Conservation (phyloP, 2,329 filamentous ascomycete genomes). For the Ophiostoma triangulosporum region DNA sequence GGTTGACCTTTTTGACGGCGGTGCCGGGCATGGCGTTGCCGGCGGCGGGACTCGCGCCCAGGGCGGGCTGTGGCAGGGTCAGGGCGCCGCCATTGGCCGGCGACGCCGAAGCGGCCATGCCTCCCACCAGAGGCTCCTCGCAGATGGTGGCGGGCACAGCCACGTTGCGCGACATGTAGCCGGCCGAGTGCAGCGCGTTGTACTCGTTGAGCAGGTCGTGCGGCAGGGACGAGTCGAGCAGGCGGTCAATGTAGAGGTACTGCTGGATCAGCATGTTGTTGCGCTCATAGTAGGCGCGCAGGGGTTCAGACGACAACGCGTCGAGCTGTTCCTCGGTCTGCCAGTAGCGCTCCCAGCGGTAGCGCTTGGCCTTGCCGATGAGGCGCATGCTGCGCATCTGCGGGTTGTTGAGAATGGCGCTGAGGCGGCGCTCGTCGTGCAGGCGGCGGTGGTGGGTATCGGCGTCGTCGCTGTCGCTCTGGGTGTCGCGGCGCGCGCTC, state of each 20-base stretch:
- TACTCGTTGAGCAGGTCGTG: conserved; percentile 89
- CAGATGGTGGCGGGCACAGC: conserved; percentile 60
- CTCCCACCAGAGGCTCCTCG: conserved; percentile 41
- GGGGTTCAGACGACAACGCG: conserved; percentile 44
- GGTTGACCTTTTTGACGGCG: conserved; percentile 44
- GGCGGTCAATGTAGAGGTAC: conserved; percentile 83
- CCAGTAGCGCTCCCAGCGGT: conserved; percentile 79
- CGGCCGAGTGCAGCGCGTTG: conserved; percentile 43
- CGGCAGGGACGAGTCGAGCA: conserved; percentile 84
- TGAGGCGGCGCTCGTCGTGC: conserved; percentile 45
- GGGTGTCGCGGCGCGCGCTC: conserved; percentile 15
- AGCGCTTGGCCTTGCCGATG: conserved; percentile 78
- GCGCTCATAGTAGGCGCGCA: conserved; percentile 79
- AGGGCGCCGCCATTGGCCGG: conserved; percentile 17
- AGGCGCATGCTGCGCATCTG: conserved; percentile 72
- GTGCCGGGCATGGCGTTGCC: neutral
- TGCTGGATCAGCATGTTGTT: conserved; percentile 82
- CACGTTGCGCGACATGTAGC: conserved; percentile 32
- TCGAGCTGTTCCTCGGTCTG: conserved; percentile 64
- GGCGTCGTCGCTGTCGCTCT: conserved; percentile 28
- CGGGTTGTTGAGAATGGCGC: conserved; percentile 47
- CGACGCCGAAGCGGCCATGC: conserved; percentile 18
- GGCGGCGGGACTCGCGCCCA: neutral
- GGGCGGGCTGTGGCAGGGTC: conserved; percentile 6
- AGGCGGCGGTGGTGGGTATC: conserved; percentile 20